A percentile compares a stretch with the other conserved stretches of the same genome.
Conservation (phyloP, 371 early-diverging fungal species). For the Polyrhizophydium stewartii region DNA sequence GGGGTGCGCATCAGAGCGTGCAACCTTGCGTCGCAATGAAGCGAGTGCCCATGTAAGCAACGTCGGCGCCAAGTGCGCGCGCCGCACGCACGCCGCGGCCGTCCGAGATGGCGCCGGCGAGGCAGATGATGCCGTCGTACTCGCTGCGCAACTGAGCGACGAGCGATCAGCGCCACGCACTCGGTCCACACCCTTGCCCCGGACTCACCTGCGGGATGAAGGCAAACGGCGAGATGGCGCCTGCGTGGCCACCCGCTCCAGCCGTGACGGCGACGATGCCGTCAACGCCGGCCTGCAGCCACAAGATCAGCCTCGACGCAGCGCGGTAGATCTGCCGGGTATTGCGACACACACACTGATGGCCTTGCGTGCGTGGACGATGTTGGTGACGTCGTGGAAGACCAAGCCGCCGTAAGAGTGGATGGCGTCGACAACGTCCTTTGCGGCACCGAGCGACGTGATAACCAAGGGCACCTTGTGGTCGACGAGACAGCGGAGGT, state of each 20-base stretch:
- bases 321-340: too few relatives aligned
- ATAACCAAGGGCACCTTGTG: conserved; percentile 22
- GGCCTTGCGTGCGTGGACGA: conserved; percentile 23
- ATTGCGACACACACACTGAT: conserved; percentile 3
- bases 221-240: conserved; percentile 21
- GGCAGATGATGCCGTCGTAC: conserved; percentile 15
- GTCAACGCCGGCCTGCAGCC: conserved; percentile 19
- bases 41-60: conserved; percentile 25
- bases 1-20: not conserved
- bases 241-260: conserved; percentile 28
- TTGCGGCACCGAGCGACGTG: conserved; percentile 22
- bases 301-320: not conserved
- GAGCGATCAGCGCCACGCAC: too few relatives aligned
- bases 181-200: too few relatives aligned
- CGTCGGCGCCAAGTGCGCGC: conserved; percentile 21
- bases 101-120: conserved; percentile 20
- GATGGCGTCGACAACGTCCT: conserved; percentile 20
- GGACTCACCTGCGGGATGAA: conserved; percentile 10
- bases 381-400: conserved; percentile 28
- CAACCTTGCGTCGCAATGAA: conserved; percentile 20
- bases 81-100: conserved; percentile 19
- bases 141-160: conserved; percentile 6
- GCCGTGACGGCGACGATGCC: conserved; percentile 26
- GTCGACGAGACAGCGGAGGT: conserved; percentile 20
- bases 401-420: conserved; percentile 25